Conservation (phyloP, 2,329 filamentous ascomycete genomes). For the Phoma sp. region DNA sequence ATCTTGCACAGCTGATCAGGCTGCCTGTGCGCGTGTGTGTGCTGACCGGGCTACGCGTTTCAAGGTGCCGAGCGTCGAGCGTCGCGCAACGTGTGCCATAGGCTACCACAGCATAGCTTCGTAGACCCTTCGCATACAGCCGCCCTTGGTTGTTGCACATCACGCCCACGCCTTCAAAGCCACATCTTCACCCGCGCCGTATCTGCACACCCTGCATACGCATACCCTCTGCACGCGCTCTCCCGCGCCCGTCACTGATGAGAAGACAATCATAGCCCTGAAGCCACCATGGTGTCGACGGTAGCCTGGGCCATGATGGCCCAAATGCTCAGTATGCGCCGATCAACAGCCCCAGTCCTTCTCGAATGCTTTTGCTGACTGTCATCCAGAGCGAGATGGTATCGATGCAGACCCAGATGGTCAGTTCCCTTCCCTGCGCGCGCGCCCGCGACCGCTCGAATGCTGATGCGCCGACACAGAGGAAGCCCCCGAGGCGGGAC, state of each 20-base stretch:
- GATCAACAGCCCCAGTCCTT: neutral
- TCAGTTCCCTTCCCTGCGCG: conserved; percentile 31
- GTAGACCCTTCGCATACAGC: conserved; percentile 1
- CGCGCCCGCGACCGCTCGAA: conserved; percentile 19
- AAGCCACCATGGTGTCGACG: conserved; percentile 48
- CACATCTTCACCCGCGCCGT: conserved; percentile 5
- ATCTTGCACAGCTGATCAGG: neutral
- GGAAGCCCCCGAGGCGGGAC: conserved; percentile 73
- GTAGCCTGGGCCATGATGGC: conserved; percentile 42
- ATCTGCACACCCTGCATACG: conserved; percentile 10
- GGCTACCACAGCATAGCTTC: neutral
- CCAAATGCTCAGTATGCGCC: conserved; percentile 49
- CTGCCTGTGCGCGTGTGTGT: conserved; percentile 9
- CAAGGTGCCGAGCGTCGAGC: conserved; percentile 11
- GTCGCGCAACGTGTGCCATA: conserved; percentile 32
- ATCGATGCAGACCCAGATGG: conserved; percentile 56
- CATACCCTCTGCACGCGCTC: conserved; percentile 11
- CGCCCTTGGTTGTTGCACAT: conserved; percentile 12
- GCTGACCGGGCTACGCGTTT: neutral
- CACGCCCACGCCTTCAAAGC: conserved; percentile 10
- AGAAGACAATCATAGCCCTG: conserved; percentile 35
- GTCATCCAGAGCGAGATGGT: conserved; percentile 51
- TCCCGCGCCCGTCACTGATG: conserved; percentile 21
- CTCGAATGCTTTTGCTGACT: conserved; percentile 21
- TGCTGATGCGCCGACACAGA: conserved; percentile 56